Percentiles rank a stretch among this genome's conserved stretches.
Evolutionary conservation across 257 asterid species (phyloP).

Genomic region (Gentiana macrophylla): DNA sequence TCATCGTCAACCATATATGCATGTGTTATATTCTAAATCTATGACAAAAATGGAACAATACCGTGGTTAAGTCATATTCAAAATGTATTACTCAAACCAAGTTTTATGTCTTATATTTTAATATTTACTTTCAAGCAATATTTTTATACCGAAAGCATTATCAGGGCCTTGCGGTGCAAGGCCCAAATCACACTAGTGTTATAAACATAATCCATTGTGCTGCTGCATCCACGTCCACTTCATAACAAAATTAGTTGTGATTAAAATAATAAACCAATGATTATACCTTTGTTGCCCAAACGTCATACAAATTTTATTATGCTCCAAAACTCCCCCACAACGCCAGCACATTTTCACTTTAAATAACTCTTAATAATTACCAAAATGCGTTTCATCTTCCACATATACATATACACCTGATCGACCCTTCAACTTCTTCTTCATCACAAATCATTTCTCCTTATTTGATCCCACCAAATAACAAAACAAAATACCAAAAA

Average conservation of each 20-base stretch:
- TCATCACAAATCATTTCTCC: not conserved
- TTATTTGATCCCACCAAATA: no score
- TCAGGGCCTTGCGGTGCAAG: no score
- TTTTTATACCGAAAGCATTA: no score
- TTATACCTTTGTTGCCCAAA: slow-evolving; percentile 9
- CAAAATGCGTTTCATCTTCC: slow-evolving; percentile 4
- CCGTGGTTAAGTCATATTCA: no score
- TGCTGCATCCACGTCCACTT: not conserved
- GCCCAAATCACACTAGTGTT: no score
- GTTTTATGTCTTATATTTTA: no score
- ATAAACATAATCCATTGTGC: no score
- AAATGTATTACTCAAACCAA: no score
- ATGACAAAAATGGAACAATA: no score
- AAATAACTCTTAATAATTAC: not conserved
- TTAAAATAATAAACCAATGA: slow-evolving; percentile 6
- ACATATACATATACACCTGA: slow-evolving; percentile 1
- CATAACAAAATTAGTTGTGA: not conserved
- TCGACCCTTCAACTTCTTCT: not conserved
- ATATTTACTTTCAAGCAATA: no score
- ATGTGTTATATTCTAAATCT: no score
- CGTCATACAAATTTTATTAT: not conserved
- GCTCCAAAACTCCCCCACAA: slow-evolving; percentile 2
- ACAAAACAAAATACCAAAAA: not conserved
- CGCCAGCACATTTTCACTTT: slow-evolving; percentile 15
- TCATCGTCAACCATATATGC: no score